Evolutionary conservation across 2,329 filamentous ascomycete species (phyloP).

Genomic region (Sclerotinia sclerotiorum): DNA sequence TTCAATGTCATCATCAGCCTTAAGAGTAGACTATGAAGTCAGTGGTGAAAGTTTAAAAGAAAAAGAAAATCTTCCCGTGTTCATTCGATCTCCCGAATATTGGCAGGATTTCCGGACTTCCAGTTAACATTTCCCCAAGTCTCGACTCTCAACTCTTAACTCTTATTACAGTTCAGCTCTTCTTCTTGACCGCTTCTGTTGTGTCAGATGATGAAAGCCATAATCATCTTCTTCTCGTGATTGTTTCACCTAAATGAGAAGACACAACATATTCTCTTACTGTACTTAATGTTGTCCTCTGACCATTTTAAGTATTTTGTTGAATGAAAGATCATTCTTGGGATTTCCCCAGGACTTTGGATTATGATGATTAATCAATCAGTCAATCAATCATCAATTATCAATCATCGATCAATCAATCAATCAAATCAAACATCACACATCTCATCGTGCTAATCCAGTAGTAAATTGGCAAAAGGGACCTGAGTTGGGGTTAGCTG

Average conservation of each 20-base stretch:
- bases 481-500: slow-evolving; percentile 10
- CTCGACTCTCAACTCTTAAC: not conserved
- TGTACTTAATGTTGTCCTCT: slow-evolving; percentile 2
- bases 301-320: not conserved
- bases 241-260: not conserved
- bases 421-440: not conserved
- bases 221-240: not conserved
- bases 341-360: not conserved
- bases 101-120: not conserved
- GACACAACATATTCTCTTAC: slow-evolving; percentile 13
- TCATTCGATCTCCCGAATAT: not conserved
- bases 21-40: not conserved
- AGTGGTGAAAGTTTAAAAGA: not conserved
- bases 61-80: not conserved
- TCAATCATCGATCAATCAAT: not conserved
- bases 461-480: not conserved
- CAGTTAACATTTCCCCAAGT: not conserved
- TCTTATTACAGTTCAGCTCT: not conserved
- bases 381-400: not conserved
- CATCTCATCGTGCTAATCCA: not conserved
- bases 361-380: not conserved
- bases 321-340: not conserved
- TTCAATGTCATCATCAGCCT: not conserved
- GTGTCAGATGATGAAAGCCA: slow-evolving; percentile 5
- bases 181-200: slow-evolving; percentile 11